These are phyloP conservation scores for Chlorociboria aeruginascens DNA, from an alignment of 495 filamentous ascomycete genomes.

Conservation along the genomic window DNA sequence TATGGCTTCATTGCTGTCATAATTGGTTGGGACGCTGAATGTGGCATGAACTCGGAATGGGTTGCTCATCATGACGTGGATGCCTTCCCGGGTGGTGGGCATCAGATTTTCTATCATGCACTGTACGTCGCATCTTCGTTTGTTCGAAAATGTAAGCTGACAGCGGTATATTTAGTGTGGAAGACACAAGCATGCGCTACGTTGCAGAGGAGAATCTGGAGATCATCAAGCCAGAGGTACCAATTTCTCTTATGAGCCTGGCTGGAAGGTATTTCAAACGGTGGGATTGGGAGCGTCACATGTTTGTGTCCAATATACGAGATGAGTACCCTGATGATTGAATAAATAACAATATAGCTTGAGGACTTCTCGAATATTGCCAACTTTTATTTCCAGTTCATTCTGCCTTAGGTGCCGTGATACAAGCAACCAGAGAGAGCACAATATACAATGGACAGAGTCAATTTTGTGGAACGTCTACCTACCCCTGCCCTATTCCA, in stretches of 20 bases:
- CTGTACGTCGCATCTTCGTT: conserved; percentile 43
- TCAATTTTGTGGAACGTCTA: not conserved
- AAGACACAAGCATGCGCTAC: conserved; percentile 59
- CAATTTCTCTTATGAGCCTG: conserved; percentile 45
- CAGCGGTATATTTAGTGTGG: conserved; percentile 38
- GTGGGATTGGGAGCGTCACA: conserved; percentile 52
- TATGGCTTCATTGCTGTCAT: conserved; percentile 75
- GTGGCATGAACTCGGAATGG: conserved; percentile 43
- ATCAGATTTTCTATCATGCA: conserved; percentile 75
- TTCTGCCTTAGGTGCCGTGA: no score
- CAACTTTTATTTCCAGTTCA: no score
- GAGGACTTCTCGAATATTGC: not conserved
- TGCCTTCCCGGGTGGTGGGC: conserved; percentile 43
- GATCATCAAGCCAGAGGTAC: conserved; percentile 37
- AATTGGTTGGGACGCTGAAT: conserved; percentile 66
- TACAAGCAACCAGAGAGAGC: no score
- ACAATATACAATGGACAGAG: no score
- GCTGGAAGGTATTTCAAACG: conserved; percentile 86
- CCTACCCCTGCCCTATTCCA: not conserved
- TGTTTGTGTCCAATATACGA: conserved; percentile 76
- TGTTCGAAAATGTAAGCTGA: conserved; percentile 10
- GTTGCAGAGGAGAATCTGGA: conserved; percentile 85
- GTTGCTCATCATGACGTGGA: conserved; percentile 50
- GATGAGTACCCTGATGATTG: conserved; percentile 84
- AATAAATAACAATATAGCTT: not conserved